Evolutionary conservation across 2,329 filamentous ascomycete genomes (phyloP), one percentile per base, ranked within the genome.

Genomic region (Bipolaris sorokiniana): DNA sequence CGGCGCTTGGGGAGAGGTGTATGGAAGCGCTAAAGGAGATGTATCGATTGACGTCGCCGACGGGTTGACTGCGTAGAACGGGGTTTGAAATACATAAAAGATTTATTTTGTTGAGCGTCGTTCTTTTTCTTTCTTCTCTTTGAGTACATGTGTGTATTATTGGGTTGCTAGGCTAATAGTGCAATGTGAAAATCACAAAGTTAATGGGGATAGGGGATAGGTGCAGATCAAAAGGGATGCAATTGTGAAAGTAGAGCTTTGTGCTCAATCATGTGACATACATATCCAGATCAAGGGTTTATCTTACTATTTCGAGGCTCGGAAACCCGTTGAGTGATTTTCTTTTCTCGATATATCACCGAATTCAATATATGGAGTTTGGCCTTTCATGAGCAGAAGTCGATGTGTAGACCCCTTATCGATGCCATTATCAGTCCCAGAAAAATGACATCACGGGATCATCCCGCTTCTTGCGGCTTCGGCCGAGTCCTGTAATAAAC

Each of bases 1-100:
- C 64, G 26, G 50, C 58, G 15, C 23, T 70, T 13, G 56, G 57
- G 2, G 50, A 45, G 7, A 54, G 60, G 49, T 66, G 61, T 34
- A 67, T 38, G 18, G 54, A 58, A 20, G 67, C 66, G 18, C 52
- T 68, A 18, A 66, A 62, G 56, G 58, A 56, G 26, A 65, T 51
- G 63, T 68, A 68, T 48, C 58, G 59, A 26, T 54, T 66, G 46
- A 54, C 33, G 6, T 20, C 16, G 13, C 28, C 31, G 13, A 31
- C 40, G 22, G 13, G 7, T 6, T 42, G 40, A 26, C 22, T 41
- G 16, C 20, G 9, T 5, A 31, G 10, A 3, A 31, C 7, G 28
- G 9, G 28, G 9, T 9, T 47, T 50, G 26, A 47, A 44, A 33
- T 31, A 16, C 5, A 10, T 16, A 26, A 41, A 22, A 7, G 20